phyloP scores from a whole-genome alignment of 306 rosid species.

The Rubus parviflorus region DNA sequence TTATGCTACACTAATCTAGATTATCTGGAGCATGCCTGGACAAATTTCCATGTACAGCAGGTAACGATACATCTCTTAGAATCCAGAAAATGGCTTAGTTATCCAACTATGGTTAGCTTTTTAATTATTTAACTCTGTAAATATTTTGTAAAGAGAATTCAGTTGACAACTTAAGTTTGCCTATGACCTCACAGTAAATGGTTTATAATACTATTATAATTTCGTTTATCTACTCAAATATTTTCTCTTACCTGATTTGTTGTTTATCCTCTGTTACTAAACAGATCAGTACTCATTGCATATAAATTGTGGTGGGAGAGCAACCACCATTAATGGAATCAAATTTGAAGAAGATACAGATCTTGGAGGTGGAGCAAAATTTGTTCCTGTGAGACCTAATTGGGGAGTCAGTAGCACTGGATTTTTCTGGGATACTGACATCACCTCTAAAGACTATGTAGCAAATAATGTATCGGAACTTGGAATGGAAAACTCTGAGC shows the following conservation, averaged over 20 bases:
- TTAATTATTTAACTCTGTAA: neutral
- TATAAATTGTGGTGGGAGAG: conserved; percentile 64
- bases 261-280: neutral
- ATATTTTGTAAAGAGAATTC: neutral
- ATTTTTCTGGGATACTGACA: conserved; percentile 33
- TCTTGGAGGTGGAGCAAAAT: conserved; percentile 47
- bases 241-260: neutral
- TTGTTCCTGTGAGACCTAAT: neutral
- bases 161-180: neutral
- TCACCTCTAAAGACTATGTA: conserved; percentile 25
- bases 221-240: neutral
- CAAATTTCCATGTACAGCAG: conserved; percentile 17
- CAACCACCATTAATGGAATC: conserved; percentile 31
- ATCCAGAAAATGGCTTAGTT: neutral
- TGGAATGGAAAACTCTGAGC: conserved; percentile 30
- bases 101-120: neutral
- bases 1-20: neutral
- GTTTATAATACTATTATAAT: neutral
- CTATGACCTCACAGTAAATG: neutral
- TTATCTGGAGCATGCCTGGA: conserved; percentile 4
- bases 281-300: conserved; percentile 38
- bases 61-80: neutral
- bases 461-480: conserved; percentile 25
- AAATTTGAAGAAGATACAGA: conserved; percentile 40
- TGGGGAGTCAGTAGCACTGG: conserved; percentile 66